Conservation (phyloP, 1,284 basidiomycete species). For the Cutaneotrichosporon cutaneum region DNA sequence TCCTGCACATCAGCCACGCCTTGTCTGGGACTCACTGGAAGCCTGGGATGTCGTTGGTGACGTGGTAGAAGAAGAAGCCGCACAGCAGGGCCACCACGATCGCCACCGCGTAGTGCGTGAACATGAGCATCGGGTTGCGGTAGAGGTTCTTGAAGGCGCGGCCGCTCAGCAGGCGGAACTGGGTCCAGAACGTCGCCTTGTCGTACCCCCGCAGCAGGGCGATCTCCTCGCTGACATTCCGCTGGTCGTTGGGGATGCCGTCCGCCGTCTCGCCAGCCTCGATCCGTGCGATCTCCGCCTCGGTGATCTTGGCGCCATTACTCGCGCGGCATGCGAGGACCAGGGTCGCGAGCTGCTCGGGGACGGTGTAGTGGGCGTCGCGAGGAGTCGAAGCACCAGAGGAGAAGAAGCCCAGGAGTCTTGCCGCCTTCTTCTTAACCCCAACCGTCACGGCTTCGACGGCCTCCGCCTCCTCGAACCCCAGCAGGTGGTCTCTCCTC, state of each 20-base stretch:
- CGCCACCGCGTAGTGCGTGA: constrained; percentile 83
- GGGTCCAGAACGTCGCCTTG: constrained; percentile 79
- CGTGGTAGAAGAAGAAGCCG: constrained; percentile 53
- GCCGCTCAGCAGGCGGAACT: constrained; percentile 89
- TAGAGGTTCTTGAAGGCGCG: constrained; percentile 98
- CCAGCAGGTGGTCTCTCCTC: not conserved
- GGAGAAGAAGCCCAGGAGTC: constrained; percentile 66
- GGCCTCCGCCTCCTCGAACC: constrained; percentile 4
- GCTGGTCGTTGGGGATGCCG: constrained; percentile 26
- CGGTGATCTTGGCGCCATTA: constrained; percentile 64
- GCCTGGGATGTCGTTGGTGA: constrained; percentile 82
- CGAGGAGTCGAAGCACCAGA: constrained; percentile 42
- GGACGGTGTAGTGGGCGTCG: constrained; percentile 53
- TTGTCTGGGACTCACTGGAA: constrained; percentile 67
- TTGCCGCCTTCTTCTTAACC: constrained; percentile 72
- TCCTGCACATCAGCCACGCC: constrained; percentile 27
- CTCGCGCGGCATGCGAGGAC: constrained; percentile 71
- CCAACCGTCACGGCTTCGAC: constrained; percentile 9
- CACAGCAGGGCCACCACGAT: constrained; percentile 72
- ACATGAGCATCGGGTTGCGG: constrained; percentile 84
- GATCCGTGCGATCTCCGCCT: constrained; percentile 63
- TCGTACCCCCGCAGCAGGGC: constrained; percentile 71
- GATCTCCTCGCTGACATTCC: constrained; percentile 59
- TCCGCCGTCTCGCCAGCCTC: constrained; percentile 47
- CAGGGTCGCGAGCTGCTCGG: constrained; percentile 70